Base-by-base conservation (phyloP, 257 asterid genomes). In the Voacanga thouarsii region DNA sequence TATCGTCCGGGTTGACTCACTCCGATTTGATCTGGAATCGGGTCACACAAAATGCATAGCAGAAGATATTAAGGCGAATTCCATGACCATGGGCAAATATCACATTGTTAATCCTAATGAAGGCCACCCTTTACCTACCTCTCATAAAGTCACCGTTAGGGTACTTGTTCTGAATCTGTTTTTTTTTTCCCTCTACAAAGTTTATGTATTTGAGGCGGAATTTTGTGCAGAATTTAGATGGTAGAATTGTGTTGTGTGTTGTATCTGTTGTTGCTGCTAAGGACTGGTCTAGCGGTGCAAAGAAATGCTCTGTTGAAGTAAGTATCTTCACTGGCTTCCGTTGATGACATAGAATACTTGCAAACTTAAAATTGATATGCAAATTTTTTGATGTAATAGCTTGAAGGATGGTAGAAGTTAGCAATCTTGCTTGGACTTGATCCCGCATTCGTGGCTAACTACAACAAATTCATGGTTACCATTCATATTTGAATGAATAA, bases 301-400 rank as follows among this genome's bases (percentile, higher is more conserved):
- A 94, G 86, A 94, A 94, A 80, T 95, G 96, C 68, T 91, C 97
- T 21, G 89, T 94, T 80, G 99, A 92, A 84, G 99, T 94, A 86
- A 89, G 92, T 69, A 67, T 69, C 43, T 74, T 49, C 72, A 72
- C 26, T 26, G 8, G 26, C 66, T 9, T 68, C 41, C 24, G 26
- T 39, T 28, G 44, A 26, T 26, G 28, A 37, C 59, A 24, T 39
- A 49, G 49, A 4, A 16, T 14, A 16, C 1, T 18, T 10, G 3
- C 7, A 24, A 16, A 33, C 47, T 21, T 72, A 18, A 4, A 51
- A 18, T 26, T 61, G 4, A 61, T 37, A 61, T 19, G 11, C 26
- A 11, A 61, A 49, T 37, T 55, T 68, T 39, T 39, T 55, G 5
- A 21, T 71, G 7, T 59, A 66, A 50, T 67, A 23, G 21, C 16